Percentiles rank a stretch among this genome's conserved stretches.
Conservation (phyloP, 2,329 filamentous ascomycete genomes). For the Reticulascus tulasneorum region DNA sequence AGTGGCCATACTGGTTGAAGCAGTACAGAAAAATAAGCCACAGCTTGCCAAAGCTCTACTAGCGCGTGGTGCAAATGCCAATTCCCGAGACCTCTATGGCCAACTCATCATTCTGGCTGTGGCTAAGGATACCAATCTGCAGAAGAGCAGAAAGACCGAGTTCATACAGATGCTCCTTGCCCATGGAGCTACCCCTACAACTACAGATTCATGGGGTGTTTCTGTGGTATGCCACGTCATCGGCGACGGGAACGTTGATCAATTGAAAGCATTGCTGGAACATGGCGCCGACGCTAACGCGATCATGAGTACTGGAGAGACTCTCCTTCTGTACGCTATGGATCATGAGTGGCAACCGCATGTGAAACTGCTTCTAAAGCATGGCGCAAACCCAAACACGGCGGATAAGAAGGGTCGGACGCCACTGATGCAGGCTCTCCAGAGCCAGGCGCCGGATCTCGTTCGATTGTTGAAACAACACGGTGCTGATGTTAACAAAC, state of each 20-base stretch:
- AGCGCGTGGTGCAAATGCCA: slow-evolving; percentile 17
- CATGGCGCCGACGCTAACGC: slow-evolving; percentile 12
- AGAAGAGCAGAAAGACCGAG: too few species aligned
- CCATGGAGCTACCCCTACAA: too few species aligned
- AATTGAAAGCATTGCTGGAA: too few species aligned
- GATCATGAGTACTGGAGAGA: slow-evolving; percentile 20
- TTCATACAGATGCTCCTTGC: too few species aligned
- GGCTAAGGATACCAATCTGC: too few species aligned
- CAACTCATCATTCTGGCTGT: too few species aligned
- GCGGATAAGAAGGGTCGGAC: slow-evolving; percentile 10
- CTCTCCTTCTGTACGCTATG: slow-evolving; percentile 26
- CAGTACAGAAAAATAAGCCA: too few species aligned
- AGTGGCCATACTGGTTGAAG: too few species aligned
- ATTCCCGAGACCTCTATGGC: too few species aligned
- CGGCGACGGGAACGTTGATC: slow-evolving; percentile 7
- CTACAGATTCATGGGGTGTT: too few species aligned
- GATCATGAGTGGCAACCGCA: slow-evolving; percentile 16
- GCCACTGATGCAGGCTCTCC: slow-evolving; percentile 19
- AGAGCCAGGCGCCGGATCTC: slow-evolving; percentile 10
- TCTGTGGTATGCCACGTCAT: slow-evolving; percentile 17
- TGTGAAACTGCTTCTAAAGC: slow-evolving; percentile 21
- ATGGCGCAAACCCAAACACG: slow-evolving; percentile 20
- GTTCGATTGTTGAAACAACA: slow-evolving; percentile 11
- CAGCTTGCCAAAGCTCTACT: slow-evolving; percentile 14
- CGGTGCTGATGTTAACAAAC: slow-evolving; percentile 15